Evolutionary conservation across 2,329 filamentous ascomycete species (phyloP), one percentile per base, ranked within the genome.

Genomic region (Alternaria rosae): DNA sequence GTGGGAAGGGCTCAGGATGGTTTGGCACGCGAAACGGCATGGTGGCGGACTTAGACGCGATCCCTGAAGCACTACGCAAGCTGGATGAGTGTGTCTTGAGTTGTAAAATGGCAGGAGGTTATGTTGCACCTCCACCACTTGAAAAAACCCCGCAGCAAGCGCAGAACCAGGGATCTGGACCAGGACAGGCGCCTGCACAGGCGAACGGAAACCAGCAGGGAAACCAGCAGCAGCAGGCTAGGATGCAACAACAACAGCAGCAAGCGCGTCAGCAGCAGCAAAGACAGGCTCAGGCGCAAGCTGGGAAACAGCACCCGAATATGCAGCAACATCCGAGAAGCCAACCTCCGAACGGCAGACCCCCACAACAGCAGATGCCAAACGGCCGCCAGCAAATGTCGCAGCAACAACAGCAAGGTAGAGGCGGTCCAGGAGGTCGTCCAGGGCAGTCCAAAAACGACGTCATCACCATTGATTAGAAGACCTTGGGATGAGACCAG

Each of bases 1-100:
- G 62, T 30, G 57, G 67, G 6, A 70, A 67, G 6, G 74, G 75
- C 4, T 59, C 76, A 12, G 69, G 73, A 12, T 82, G 80, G 79
- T 71, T 72, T 15, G 81, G 81, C 1, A 70, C 81, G 11, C 69
- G 74, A 1, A 78, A 72, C 13, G 78, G 79, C 9, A 67, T 82
- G 9, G 65, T 82, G 1, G 78, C 80, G 10, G 67, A 77, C 2
- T 60, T 77, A 12, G 69, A 76, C 13, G 80, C 78, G 2, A 68
- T 81, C 12, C 72, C 69, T 15, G 70, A 74, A 28, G 79, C 77
- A 13, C 52, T 84, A 28, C 64, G 70, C 47, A 74, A 70, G 47
- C 68, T 84, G 7, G 74, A 84, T 60, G 72, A 76, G 23, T 63
- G 75, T 21, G 75, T 84, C 6, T 57, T 78, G 26, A 66, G 62